Conservation (phyloP, 768 basidiomycete genomes). For the Xerocomus potaroensis region DNA sequence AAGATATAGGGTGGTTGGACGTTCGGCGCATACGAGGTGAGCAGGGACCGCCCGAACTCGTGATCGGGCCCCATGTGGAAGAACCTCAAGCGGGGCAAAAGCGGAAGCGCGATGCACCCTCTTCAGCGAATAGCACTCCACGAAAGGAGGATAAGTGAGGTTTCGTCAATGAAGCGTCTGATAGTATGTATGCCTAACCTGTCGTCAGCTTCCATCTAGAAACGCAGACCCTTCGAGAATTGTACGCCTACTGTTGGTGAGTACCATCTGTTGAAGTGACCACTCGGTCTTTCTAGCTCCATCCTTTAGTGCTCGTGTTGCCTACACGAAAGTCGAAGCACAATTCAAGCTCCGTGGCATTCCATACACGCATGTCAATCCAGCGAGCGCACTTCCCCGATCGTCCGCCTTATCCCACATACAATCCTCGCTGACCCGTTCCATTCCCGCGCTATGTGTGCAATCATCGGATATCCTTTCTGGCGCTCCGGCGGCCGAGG, state of each 20-base stretch:
- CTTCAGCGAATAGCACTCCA: slow-evolving; percentile 1
- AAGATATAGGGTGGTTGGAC: slow-evolving; percentile 78
- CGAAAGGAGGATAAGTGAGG: slow-evolving; percentile 30
- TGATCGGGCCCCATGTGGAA: slow-evolving; percentile 11
- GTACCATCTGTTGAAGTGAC: slow-evolving; percentile 4
- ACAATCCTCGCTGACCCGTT: slow-evolving; percentile 70
- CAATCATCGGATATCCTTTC: slow-evolving; percentile 77
- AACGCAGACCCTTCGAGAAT: slow-evolving; percentile 66
- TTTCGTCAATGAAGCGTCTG: not conserved
- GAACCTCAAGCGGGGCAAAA: slow-evolving; percentile 26
- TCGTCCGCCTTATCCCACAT: slow-evolving; percentile 49
- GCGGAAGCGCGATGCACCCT: slow-evolving; percentile 24
- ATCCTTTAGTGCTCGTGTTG: slow-evolving; percentile 71
- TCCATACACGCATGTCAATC: slow-evolving; percentile 70
- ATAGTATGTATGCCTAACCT: not conserved
- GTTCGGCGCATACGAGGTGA: slow-evolving; percentile 60
- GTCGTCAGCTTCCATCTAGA: slow-evolving; percentile 61
- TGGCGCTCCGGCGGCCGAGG: slow-evolving; percentile 82
- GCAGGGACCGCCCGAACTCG: slow-evolving; percentile 22
- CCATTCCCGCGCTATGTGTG: slow-evolving; percentile 81
- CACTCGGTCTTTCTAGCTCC: not conserved
- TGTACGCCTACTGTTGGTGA: slow-evolving; percentile 88
- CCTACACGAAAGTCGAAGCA: slow-evolving; percentile 83
- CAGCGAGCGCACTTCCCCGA: slow-evolving; percentile 39
- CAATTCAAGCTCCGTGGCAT: slow-evolving; percentile 83